Conservation (phyloP, 192 early-diverging fungal genomes). For the Coemansia sp. region DNA sequence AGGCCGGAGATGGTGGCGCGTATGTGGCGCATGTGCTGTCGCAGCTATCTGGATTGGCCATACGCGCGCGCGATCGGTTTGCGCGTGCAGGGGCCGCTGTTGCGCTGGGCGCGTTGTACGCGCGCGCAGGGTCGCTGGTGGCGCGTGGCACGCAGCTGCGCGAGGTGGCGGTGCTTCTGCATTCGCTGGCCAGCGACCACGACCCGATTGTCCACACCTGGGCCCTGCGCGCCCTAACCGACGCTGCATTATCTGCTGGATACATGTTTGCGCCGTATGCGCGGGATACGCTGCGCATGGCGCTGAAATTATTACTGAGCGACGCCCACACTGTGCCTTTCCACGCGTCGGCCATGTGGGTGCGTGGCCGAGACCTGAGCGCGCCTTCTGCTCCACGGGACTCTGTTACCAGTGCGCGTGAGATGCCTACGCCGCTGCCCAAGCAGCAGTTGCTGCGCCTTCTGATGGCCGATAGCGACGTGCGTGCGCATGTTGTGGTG, state of each 20-base stretch:
- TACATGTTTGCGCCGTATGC: slow-evolving; percentile 90
- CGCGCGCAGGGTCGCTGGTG: slow-evolving; percentile 86
- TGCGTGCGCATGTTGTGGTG: slow-evolving; percentile 4
- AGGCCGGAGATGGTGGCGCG: slow-evolving; percentile 11
- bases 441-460: not conserved
- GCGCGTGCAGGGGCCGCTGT: slow-evolving; percentile 88
- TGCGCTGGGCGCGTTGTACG: slow-evolving; percentile 85
- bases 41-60: slow-evolving; percentile 59
- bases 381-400: not conserved
- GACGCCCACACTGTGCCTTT: slow-evolving; percentile 76
- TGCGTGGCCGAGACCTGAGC: slow-evolving; percentile 33
- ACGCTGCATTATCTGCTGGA: slow-evolving; percentile 85
- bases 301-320: slow-evolving; percentile 85
- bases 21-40: slow-evolving; percentile 43
- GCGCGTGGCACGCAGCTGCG: slow-evolving; percentile 74
- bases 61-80: slow-evolving; percentile 91
- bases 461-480: not conserved
- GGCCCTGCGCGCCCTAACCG: slow-evolving; percentile 81
- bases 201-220: slow-evolving; percentile 94
- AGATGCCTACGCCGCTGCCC: slow-evolving; percentile 15
- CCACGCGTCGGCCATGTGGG: slow-evolving; percentile 35
- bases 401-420: slow-evolving; percentile 11
- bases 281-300: slow-evolving; percentile 78
- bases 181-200: slow-evolving; percentile 86
- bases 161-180: slow-evolving; percentile 85